phyloP scores from a whole-genome alignment of 2,329 filamentous ascomycete species.

The Stagonosporopsis rhizophila region DNA sequence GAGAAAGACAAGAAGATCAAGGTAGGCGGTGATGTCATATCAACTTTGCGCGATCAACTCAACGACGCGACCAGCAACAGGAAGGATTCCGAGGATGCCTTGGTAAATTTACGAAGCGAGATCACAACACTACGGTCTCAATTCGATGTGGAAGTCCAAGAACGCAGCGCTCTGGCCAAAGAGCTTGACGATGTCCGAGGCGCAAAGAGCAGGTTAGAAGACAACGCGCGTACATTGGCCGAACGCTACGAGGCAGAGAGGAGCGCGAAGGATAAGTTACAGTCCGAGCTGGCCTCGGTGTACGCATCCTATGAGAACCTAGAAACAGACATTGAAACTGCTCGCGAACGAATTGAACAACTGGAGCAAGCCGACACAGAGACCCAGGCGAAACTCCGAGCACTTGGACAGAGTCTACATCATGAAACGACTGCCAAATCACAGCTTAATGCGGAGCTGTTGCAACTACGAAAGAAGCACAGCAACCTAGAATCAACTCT shows the following conservation, averaged over 20 bases:
- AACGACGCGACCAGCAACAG: constrained; percentile 29
- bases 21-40: constrained; percentile 30
- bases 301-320: constrained; percentile 24
- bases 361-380: constrained; percentile 30
- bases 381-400: constrained; percentile 29
- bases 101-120: constrained; percentile 27
- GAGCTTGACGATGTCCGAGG: constrained; percentile 33
- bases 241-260: constrained; percentile 25
- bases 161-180: constrained; percentile 22
- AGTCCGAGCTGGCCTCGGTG: constrained; percentile 32
- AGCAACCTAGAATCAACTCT: constrained; percentile 26
- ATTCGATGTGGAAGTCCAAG: constrained; percentile 23
- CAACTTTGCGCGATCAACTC: constrained; percentile 34
- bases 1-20: constrained; percentile 37
- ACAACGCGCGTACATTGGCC: constrained; percentile 24
- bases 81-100: constrained; percentile 31
- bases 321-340: constrained; percentile 30
- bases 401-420: constrained; percentile 20
- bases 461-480: constrained; percentile 13
- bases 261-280: constrained; percentile 21
- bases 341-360: constrained; percentile 27
- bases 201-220: constrained; percentile 29
- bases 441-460: constrained; percentile 13
- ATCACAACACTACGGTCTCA: constrained; percentile 26
- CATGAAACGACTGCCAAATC: constrained; percentile 16